Conservation (phyloP, 1,139 yeast genomes). For the Hansenula anomala region DNA sequence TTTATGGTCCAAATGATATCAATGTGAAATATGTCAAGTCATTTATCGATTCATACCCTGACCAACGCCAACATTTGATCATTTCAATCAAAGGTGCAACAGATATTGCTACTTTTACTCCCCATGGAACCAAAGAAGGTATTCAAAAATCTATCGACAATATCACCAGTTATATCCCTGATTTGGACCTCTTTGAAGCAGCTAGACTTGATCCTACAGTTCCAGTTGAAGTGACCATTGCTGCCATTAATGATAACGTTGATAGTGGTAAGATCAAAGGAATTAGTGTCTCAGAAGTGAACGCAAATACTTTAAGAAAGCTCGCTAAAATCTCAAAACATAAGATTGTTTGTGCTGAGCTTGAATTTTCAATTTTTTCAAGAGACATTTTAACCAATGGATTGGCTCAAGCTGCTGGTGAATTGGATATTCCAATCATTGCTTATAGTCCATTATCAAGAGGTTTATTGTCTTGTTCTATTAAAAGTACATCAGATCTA, state of each 20-base stretch:
- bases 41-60: constrained; percentile 55
- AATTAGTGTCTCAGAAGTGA: constrained; percentile 68
- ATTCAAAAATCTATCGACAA: constrained; percentile 48
- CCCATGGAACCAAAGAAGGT: constrained; percentile 45
- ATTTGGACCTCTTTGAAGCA: constrained; percentile 55
- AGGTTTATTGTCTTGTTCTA: constrained; percentile 67
- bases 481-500: constrained; percentile 38
- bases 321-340: constrained; percentile 41
- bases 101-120: constrained; percentile 30
- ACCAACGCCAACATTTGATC: constrained; percentile 44
- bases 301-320: constrained; percentile 50
- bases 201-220: constrained; percentile 59
- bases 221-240: constrained; percentile 46
- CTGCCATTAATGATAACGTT: constrained; percentile 45
- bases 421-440: constrained; percentile 57
- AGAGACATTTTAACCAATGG: constrained; percentile 59
- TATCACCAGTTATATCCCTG: constrained; percentile 40
- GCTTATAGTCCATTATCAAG: constrained; percentile 84
- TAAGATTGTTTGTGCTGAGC: constrained; percentile 61
- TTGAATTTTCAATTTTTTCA: constrained; percentile 69
- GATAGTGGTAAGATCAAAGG: constrained; percentile 58
- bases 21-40: constrained; percentile 51
- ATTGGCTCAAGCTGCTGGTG: constrained; percentile 47
- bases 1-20: constrained; percentile 56
- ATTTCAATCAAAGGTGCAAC: constrained; percentile 68